These are phyloP conservation scores for Tetrahymena elliotti DNA, from an alignment of 73 alveolate genomes.

Conservation along the genomic window DNA sequence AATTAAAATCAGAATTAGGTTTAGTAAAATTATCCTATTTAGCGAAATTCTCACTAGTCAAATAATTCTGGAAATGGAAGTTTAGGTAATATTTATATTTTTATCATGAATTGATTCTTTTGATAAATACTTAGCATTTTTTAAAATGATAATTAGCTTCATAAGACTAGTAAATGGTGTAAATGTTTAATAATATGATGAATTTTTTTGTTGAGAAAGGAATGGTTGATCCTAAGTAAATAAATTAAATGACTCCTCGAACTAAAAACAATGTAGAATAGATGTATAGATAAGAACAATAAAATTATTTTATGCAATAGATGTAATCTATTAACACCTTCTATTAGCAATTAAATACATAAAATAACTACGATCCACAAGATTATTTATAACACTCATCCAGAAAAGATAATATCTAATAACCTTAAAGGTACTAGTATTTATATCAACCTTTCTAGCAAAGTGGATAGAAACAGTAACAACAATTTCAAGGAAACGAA, in stretches of 20 bases:
- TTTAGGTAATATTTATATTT: neutral
- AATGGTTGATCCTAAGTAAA: neutral
- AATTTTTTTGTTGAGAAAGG: neutral
- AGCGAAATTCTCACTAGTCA: neutral
- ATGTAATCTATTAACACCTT: neutral
- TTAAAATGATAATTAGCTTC: neutral
- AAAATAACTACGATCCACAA: neutral
- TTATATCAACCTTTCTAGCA: neutral
- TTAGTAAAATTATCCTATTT: neutral
- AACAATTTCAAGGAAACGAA: neutral
- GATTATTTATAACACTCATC: neutral
- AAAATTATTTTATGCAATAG: neutral
- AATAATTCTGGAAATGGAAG: neutral
- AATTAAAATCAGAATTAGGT: neutral
- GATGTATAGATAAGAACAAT: neutral
- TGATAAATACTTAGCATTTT: neutral
- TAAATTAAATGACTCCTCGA: neutral
- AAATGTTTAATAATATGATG: neutral
- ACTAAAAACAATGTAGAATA: neutral
- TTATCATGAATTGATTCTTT: neutral
- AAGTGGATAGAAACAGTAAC: neutral
- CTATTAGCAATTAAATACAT: neutral
- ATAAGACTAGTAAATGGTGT: neutral
- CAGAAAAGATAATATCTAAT: neutral
- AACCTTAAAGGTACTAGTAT: neutral